These are phyloP conservation scores for Corchorus olitorius DNA, from an alignment of 345 rosid species.

Conservation along the genomic window DNA sequence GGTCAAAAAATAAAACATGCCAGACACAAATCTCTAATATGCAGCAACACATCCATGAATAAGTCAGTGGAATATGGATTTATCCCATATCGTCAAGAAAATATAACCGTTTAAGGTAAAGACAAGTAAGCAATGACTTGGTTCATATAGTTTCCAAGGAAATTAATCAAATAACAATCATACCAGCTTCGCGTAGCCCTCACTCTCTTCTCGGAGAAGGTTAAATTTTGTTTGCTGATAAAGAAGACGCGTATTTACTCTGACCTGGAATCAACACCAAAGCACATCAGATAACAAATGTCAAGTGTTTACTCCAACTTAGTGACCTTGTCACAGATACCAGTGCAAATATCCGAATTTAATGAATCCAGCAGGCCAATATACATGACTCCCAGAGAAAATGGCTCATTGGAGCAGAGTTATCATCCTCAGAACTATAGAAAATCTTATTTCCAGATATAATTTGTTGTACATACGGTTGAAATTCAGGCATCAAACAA, in stretches of 20 bases:
- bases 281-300: constrained; percentile 9
- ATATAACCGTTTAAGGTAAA: constrained; percentile 1
- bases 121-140: neutral
- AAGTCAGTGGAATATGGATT: neutral
- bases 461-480: neutral
- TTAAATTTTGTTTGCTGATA: constrained; percentile 99
- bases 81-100: neutral
- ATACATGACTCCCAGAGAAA: neutral
- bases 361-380: neutral
- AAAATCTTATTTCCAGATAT: neutral
- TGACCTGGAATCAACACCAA: constrained; percentile 62
- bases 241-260: constrained; percentile 95
- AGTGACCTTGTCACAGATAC: neutral
- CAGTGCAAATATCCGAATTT: neutral
- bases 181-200: constrained; percentile 99
- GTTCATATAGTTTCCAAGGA: neutral
- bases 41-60: neutral
- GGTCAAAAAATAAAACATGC: neutral
- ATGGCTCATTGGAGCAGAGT: neutral
- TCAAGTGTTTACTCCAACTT: neutral
- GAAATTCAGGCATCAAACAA: neutral
- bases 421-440: neutral
- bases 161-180: constrained; percentile 17
- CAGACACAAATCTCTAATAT: neutral
- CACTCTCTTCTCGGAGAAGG: constrained; percentile 97